Evolutionary conservation across 345 rosid genomes (phyloP), one percentile per base, ranked within the genome.

Genomic region (Boechera retrofracta): DNA sequence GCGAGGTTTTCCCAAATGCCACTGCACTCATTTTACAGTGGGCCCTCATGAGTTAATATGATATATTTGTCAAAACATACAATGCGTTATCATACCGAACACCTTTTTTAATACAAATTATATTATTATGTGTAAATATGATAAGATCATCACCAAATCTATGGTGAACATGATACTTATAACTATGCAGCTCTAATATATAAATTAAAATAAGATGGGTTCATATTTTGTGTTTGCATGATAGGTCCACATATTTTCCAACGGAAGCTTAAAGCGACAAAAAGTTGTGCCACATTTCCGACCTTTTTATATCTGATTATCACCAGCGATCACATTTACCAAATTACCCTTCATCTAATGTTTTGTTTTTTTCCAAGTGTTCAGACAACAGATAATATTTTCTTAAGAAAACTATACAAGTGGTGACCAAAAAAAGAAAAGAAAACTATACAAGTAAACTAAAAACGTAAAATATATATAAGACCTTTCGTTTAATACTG

Each of bases 271-370:
- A 67, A 59, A 51, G 61, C 28, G 45, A n/a, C 1, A 21, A 67
- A 75, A 68, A 35, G 79, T 35, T 32, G 2, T 49, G 74, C 69
- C 79, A 76, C 69, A 68, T 76, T 38, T 10, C 74, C 61, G 42
- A 52, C 68, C 16, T 49, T 26, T 60, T 60, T 64, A 21, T 1
- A 13, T 41, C 44, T 59, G 68, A 59, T 29, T 21, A 49, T 6
- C 73, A 75, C 73, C 51, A 67, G 29, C 36, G 28, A 2, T 10
- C 9, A 0, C 0, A 38, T 59, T 67, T 49, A 67, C 79, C 18
- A 21, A 68, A 41, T 9, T 18, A 18, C 56, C 74, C 16, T 45
- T 16, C 16, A 11, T 38, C 35, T 58, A 72, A 67, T 52, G 5
- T 3, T 31, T 3, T 24, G 15, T 45, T 10, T 39, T 28, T 16